These are phyloP conservation scores for Pterocarpus macrocarpus DNA, from an alignment of 306 rosid species.

Conservation along the genomic window DNA sequence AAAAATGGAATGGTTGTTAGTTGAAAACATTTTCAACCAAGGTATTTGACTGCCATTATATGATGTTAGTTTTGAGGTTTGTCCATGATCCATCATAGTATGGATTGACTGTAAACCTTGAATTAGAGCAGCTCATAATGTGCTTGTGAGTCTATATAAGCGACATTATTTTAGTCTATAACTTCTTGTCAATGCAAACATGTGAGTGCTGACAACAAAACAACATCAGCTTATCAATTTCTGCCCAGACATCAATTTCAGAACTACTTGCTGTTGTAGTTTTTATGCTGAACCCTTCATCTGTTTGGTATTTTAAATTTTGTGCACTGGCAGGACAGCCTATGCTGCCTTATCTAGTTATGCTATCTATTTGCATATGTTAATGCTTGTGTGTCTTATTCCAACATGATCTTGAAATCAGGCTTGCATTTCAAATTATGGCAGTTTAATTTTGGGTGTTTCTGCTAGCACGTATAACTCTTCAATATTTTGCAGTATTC, in stretches of 20 bases:
- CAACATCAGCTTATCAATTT: not conserved
- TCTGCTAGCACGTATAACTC: conserved; percentile 30
- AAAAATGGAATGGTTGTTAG: not conserved
- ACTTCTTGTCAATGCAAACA: not conserved
- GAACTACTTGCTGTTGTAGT: not conserved
- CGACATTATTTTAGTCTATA: not conserved
- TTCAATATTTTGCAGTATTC: conserved; percentile 67
- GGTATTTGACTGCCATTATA: not conserved
- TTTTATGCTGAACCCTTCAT: not conserved
- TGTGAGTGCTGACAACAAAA: not conserved
- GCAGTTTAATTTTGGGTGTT: not conserved
- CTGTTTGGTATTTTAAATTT: not conserved
- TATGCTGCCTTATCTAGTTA: not conserved
- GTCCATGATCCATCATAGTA: not conserved
- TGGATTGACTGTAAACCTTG: not conserved
- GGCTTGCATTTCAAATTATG: conserved; percentile 3
- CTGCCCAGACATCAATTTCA: not conserved
- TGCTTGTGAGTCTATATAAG: conserved; percentile 10
- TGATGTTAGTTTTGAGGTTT: not conserved
- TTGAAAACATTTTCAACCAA: not conserved
- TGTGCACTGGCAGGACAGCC: not conserved
- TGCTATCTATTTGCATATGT: not conserved
- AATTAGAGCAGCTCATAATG: not conserved
- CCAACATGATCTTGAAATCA: not conserved
- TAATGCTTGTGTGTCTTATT: not conserved